phyloP scores from a whole-genome alignment of 257 asterid species.

The Fraxinus quadrangulata region DNA sequence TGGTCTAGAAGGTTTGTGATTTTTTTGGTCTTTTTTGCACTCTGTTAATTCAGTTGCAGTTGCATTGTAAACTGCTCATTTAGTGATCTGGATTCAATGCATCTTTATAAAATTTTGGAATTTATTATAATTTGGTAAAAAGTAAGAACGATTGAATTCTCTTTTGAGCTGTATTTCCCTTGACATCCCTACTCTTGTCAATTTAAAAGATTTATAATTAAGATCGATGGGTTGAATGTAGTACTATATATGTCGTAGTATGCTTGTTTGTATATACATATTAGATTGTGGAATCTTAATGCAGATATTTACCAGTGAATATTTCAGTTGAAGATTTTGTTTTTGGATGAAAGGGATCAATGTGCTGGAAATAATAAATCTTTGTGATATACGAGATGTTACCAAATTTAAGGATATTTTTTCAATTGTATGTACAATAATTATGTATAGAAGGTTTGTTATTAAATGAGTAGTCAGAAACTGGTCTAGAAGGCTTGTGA shows the following conservation, averaged over 20 bases:
- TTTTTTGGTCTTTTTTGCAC: background rate
- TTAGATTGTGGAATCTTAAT: conserved; percentile 1
- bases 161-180: conserved; percentile 19
- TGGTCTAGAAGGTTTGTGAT: conserved; percentile 45
- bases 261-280: background rate
- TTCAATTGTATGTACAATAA: conserved; percentile 1
- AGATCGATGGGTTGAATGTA: background rate
- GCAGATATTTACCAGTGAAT: background rate
- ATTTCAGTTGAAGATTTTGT: conserved; percentile 18
- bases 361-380: conserved; percentile 13
- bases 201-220: background rate
- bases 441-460: too few relatives aligned
- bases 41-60: background rate
- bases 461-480: conserved; percentile 22
- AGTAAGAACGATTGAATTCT: conserved; percentile 2
- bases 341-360: background rate
- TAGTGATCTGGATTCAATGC: background rate
- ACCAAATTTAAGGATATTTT: conserved; percentile 13
- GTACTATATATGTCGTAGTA: background rate
- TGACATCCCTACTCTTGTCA: background rate
- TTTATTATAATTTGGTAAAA: conserved; percentile 13
- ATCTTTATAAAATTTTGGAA: conserved; percentile 1
- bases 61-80: conserved; percentile 12
- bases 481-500: conserved; percentile 45
- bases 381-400: conserved; percentile 2